These are phyloP conservation scores for Colletotrichum plurivorum DNA, from an alignment of 2,329 filamentous ascomycete genomes.

Conservation along the genomic window DNA sequence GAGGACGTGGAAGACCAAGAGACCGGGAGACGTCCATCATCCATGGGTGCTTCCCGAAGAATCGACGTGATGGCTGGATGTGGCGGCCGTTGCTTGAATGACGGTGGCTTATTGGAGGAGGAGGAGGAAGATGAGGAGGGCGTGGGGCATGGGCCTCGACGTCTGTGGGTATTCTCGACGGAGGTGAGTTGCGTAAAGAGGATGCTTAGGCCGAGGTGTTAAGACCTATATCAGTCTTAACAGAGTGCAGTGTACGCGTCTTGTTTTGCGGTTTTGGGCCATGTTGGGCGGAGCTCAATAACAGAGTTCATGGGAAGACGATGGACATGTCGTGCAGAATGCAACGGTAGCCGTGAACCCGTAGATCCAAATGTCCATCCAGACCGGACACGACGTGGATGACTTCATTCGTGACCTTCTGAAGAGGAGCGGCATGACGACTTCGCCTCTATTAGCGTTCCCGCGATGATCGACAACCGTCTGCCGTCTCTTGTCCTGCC, in stretches of 20 bases:
- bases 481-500: conserved; percentile 16
- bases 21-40: not conserved
- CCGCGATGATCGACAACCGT: conserved; percentile 26
- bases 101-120: conserved; percentile 17
- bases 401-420: not conserved
- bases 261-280: not conserved
- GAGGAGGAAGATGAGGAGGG: conserved; percentile 8
- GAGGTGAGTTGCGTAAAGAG: conserved; percentile 27
- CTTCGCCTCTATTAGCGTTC: conserved; percentile 9
- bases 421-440: not conserved
- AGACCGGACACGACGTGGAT: not conserved
- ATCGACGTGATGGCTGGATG: conserved; percentile 22
- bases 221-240: conserved; percentile 14
- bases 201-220: not conserved
- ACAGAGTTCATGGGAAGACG: conserved; percentile 26
- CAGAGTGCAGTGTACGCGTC: conserved; percentile 18
- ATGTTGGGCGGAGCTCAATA: conserved; percentile 25
- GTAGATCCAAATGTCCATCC: conserved; percentile 6
- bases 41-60: conserved; percentile 2
- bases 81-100: conserved; percentile 15
- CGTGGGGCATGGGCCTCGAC: conserved; percentile 15
- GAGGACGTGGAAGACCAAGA: not conserved
- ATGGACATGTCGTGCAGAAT: conserved; percentile 6
- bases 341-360: conserved; percentile 17
- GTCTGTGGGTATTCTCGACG: conserved; percentile 23